These are phyloP conservation scores for Zhuliangozyma blackwelliae DNA, from an alignment of 1,139 yeast genomes.

Conservation along the genomic window DNA sequence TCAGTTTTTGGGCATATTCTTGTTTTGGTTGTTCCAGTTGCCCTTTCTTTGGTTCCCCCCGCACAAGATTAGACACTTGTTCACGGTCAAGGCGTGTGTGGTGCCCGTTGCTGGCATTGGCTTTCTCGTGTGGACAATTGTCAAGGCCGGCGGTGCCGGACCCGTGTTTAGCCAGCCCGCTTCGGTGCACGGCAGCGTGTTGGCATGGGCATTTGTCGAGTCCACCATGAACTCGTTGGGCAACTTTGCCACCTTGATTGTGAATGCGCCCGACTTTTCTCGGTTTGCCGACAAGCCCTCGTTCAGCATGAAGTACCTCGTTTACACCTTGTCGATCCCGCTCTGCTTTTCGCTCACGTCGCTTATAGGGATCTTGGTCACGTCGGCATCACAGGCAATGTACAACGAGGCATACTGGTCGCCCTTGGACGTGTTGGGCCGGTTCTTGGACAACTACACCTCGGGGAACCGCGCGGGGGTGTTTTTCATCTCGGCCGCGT, in stretches of 20 bases:
- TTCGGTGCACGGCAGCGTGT: constrained; percentile 49
- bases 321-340: constrained; percentile 62
- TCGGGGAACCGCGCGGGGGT: constrained; percentile 74
- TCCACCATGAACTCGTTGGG: constrained; percentile 80
- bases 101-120: constrained; percentile 80
- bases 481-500: constrained; percentile 71
- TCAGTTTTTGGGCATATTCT: constrained; percentile 66
- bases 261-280: constrained; percentile 87
- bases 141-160: constrained; percentile 71
- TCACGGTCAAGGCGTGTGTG: constrained; percentile 70
- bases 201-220: constrained; percentile 80
- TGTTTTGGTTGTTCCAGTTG: constrained; percentile 72
- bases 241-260: constrained; percentile 80
- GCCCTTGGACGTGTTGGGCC: constrained; percentile 71
- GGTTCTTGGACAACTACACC: constrained; percentile 57
- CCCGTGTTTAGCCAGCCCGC: constrained; percentile 56
- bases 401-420: constrained; percentile 79
- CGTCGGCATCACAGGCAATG: constrained; percentile 70
- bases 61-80: constrained; percentile 74
- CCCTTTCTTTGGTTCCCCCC: constrained; percentile 83
- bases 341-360: constrained; percentile 75
- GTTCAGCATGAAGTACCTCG: constrained; percentile 39
- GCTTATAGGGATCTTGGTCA: constrained; percentile 79
- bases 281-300: constrained; percentile 62
- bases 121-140: constrained; percentile 76